Evolutionary conservation across 2,329 filamentous ascomycete species (phyloP).

Genomic region (Didymella pomorum): DNA sequence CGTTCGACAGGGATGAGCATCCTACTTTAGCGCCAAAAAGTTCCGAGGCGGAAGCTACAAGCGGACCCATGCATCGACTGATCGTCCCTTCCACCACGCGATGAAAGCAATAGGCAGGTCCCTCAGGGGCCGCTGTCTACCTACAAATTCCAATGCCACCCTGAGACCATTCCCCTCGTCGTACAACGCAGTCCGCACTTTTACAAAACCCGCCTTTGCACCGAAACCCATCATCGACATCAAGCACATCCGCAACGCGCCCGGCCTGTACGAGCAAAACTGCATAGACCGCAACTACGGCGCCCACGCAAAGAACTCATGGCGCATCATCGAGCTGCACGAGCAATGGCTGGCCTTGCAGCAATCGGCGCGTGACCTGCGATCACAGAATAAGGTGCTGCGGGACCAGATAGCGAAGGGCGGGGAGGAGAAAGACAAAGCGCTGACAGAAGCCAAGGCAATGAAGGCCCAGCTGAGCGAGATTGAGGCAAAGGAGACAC

Average conservation of each 20-base stretch:
- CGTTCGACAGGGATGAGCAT: slow-evolving; percentile 13
- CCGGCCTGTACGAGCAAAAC: slow-evolving; percentile 80
- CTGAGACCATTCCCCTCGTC: background rate
- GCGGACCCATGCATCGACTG: slow-evolving; percentile 16
- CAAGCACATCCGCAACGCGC: slow-evolving; percentile 88
- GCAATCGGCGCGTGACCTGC: slow-evolving; percentile 65
- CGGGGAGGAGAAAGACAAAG: slow-evolving; percentile 55
- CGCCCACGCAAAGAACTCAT: slow-evolving; percentile 60
- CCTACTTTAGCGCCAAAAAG: slow-evolving; percentile 20
- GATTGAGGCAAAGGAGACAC: slow-evolving; percentile 69
- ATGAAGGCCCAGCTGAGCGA: slow-evolving; percentile 69
- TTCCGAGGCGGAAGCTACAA: slow-evolving; percentile 16
- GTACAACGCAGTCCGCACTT: slow-evolving; percentile 52
- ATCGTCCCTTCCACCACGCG: slow-evolving; percentile 11
- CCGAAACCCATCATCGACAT: slow-evolving; percentile 83
- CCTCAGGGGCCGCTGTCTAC: slow-evolving; percentile 27
- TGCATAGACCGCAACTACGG: slow-evolving; percentile 86
- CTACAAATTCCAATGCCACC: background rate
- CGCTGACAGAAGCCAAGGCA: slow-evolving; percentile 69
- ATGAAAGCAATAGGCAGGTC: slow-evolving; percentile 38
- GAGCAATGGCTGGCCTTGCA: slow-evolving; percentile 61
- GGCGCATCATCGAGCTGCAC: slow-evolving; percentile 61
- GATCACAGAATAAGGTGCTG: slow-evolving; percentile 72
- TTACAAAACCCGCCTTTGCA: slow-evolving; percentile 71
- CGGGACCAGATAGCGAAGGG: slow-evolving; percentile 61